These are phyloP conservation scores for Cyclanthera cordifolia DNA, from an alignment of 306 rosid genomes.

Conservation along the genomic window DNA sequence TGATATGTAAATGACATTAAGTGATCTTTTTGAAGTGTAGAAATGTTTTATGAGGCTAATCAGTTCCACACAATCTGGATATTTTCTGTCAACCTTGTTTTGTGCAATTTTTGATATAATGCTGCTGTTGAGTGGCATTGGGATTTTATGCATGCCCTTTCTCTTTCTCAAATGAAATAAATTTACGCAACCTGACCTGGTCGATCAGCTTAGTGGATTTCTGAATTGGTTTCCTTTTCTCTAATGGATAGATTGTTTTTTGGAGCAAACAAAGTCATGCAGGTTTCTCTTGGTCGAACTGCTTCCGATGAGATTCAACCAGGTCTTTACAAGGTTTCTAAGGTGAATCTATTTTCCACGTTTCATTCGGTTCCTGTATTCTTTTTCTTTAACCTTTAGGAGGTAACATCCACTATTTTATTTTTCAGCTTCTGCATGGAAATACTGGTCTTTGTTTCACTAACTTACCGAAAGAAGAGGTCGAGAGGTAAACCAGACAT, in stretches of 20 bases:
- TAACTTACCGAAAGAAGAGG: constrained; percentile 62
- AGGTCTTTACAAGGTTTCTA: constrained; percentile 53
- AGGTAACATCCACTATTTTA: constrained; percentile 1
- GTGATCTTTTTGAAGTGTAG: not conserved
- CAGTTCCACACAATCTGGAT: not conserved
- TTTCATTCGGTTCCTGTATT: not conserved
- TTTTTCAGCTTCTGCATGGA: constrained; percentile 60
- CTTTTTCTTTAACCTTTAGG: not conserved
- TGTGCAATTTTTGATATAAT: not conserved
- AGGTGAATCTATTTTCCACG: constrained; percentile 28
- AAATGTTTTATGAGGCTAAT: not conserved
- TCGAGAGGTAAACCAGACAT: constrained; percentile 49
- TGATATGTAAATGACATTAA: not conserved
- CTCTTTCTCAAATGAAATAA: not conserved
- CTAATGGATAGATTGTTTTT: constrained; percentile 50
- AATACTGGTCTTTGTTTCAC: constrained; percentile 74
- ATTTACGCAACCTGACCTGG: not conserved
- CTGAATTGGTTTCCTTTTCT: not conserved
- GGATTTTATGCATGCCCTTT: not conserved
- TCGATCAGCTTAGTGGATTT: not conserved
- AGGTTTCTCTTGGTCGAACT: constrained; percentile 67
- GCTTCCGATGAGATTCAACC: constrained; percentile 59
- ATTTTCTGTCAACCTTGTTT: not conserved
- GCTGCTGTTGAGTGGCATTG: not conserved
- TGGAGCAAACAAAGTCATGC: constrained; percentile 97